A percentile compares a stretch with the other conserved stretches of the same genome.
Evolutionary conservation across 306 rosid genomes (phyloP).

Genomic region (Styphnolobium japonicum): DNA sequence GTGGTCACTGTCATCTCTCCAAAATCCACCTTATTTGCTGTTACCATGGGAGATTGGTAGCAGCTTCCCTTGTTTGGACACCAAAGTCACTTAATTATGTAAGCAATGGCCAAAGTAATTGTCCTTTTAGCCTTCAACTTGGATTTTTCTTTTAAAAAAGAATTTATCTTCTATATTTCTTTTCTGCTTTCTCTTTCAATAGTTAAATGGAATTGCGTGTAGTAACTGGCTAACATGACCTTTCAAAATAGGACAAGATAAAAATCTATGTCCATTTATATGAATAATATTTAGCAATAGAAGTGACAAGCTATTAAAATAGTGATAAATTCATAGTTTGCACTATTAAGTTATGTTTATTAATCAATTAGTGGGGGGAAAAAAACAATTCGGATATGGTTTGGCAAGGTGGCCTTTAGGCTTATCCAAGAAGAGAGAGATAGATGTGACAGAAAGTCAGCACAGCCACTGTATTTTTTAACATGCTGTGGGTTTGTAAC

Average conservation of each 20-base stretch:
- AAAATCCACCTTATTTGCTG: slow-evolving; percentile 6
- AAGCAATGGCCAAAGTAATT: background rate
- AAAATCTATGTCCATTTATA: background rate
- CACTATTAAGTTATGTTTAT: background rate
- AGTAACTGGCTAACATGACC: background rate
- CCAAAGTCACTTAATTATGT: background rate
- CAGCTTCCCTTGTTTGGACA: slow-evolving; percentile 31
- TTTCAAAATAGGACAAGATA: background rate
- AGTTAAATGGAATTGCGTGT: background rate
- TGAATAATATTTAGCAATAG: background rate
- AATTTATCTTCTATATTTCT: background rate
- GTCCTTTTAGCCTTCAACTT: slow-evolving; percentile 11
- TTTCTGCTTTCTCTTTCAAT: background rate
- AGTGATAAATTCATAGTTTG: background rate
- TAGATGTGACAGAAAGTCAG: background rate
- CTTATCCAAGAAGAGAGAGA: background rate
- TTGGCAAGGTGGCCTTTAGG: background rate
- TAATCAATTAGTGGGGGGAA: background rate
- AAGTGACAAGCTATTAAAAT: background rate
- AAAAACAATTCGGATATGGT: background rate
- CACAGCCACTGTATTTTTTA: slow-evolving; percentile 1
- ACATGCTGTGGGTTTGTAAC: slow-evolving; percentile 1
- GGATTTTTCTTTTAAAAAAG: background rate
- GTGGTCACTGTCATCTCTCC: background rate
- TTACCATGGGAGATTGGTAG: slow-evolving; percentile 23